Evolutionary conservation across 2,329 filamentous ascomycete genomes (phyloP).

Genomic region (Clarireedia monteithiana): DNA sequence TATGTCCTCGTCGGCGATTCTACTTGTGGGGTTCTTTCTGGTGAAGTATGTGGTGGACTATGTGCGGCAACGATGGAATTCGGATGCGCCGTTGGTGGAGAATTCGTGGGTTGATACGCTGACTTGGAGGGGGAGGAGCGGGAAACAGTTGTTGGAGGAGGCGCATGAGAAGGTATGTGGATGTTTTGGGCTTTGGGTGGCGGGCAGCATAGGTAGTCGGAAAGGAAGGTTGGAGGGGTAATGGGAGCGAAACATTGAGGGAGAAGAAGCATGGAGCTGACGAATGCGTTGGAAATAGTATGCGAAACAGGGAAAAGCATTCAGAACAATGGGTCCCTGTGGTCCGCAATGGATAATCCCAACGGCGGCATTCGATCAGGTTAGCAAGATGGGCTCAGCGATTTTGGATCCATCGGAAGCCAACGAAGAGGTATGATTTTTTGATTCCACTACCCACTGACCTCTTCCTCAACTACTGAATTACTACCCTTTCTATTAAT

Average conservation of each 20-base stretch:
- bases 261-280: no score
- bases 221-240: no score
- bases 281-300: neutral
- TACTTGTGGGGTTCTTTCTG: neutral
- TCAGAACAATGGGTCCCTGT: neutral
- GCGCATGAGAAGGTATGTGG: conserved; percentile 2
- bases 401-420: conserved; percentile 5
- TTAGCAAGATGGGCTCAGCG: neutral
- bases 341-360: conserved; percentile 2
- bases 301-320: conserved; percentile 5
- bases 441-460: neutral
- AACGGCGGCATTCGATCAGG: conserved; percentile 1
- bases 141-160: neutral
- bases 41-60: neutral
- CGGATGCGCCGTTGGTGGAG: neutral
- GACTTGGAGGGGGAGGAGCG: neutral
- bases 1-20: neutral
- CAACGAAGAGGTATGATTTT: conserved; percentile 2
- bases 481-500: no score
- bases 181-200: neutral
- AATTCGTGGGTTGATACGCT: neutral
- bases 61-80: neutral
- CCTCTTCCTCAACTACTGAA: no score
- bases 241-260: no score
- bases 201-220: neutral